Evolutionary conservation across 179 eudicot genomes (phyloP), one percentile per base, ranked within the genome.

Genomic region (Corrigiola litoralis): DNA sequence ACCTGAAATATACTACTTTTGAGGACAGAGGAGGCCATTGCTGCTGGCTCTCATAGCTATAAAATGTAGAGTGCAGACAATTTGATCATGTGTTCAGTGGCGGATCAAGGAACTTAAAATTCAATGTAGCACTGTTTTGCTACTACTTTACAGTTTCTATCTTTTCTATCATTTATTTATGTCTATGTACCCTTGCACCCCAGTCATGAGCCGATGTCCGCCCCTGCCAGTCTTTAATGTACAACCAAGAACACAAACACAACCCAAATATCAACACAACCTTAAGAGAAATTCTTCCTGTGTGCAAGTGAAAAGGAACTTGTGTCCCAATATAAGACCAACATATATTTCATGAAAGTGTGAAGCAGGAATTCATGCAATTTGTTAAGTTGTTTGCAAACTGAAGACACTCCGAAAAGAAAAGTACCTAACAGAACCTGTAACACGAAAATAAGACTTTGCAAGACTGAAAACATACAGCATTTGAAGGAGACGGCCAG

Each of bases 401-500:
- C 0, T 28, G 23, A 20, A 38, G 34, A 10, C 21, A 48, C 21
- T 53, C 14, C 21, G 10, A 25, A 11, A 32, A 29, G 2, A 34
- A 20, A 18, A 21, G 21, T 48, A 34, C 6, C 42, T n/a, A 17
- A 40, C 17, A 33, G 23, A 33, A 32, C 66, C 32, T 18, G 16
- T 49, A 14, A 60, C 27, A 13, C 11, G 17, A 31, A 40, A 25
- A 27, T 28, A 10, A 9, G n/a, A 33, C 52, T 21, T 40, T 62
- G 67, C 36, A 65, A 33, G 49, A 70, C 32, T 14, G 31, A 48
- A 29, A 74, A 71, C 86, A 77, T 74, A 95, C 99, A 20, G 97
- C 99, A 81, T 88, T 90, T 7, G 96, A 85, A 50, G 94, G 87
- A 74, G 96, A 89, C 32, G 96, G 96, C 97, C 96, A 89, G 70